Evolutionary conservation across 73 alveolate genomes (phyloP), one percentile per base, ranked within the genome.

Genomic region (Halteria grandinella): DNA sequence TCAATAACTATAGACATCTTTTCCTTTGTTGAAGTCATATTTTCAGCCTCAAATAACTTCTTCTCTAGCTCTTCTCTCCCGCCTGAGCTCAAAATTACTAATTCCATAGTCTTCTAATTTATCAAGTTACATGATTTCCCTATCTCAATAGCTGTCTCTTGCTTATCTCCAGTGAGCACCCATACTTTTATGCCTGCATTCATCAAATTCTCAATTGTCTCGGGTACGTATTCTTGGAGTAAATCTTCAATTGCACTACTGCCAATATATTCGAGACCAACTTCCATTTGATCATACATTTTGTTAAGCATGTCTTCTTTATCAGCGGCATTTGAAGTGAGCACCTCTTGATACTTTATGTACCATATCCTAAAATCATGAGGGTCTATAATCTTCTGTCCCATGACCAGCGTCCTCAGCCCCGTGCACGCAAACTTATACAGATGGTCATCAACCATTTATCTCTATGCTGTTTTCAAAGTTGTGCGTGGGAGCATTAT

Each of bases 201-300:
- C 83, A 90, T 87, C 62, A 97, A 74, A 51, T 89, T 69, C 50
- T 78, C 79, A 31, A 97, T 95, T 29, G 99, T 96, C 66, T 95
- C 97, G 17, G 99, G 99, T 29, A 97, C 99, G 17, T 95, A 98
- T 37, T 96, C 98, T 82, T 94, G 93, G 69, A 97, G 92, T 82
- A 88, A 89, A 88, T 95, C 99, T 88, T 96, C 99, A 41, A 94
- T 92, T 1, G 99, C 99, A 7, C 97, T 89, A 44, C 97, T 86
- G 0, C 99, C 99, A 45, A 93, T 58, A 48, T 95, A 87, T 28
- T 71, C 79, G 45, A 97, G 63, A 36, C 88, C 95, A 54, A 78
- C 44, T 78, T 97, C 99, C 39, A 91, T 84, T 72, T 86, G 91
- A 51, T 83, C 93, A 76, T 71, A 84, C 0, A 84, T 43, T 25